Conservation (phyloP, 2,329 filamentous ascomycete species). For the Aureobasidium sp. region DNA sequence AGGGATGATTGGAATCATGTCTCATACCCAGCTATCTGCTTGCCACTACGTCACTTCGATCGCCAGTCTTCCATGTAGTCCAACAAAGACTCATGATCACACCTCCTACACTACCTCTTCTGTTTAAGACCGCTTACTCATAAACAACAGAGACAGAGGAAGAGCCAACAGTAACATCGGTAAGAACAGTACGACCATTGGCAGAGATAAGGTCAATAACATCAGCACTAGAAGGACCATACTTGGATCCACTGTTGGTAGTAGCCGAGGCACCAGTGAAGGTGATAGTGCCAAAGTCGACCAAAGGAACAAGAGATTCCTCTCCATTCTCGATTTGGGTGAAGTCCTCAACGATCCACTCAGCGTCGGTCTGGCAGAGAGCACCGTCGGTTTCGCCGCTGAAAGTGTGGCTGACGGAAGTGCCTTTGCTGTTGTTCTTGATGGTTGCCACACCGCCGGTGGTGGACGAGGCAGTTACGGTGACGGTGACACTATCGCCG, state of each 20-base stretch:
- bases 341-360: conserved; percentile 44
- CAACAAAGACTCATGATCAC: no score
- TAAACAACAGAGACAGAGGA: conserved; percentile 4
- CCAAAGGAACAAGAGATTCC: conserved; percentile 37
- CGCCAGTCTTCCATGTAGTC: no score
- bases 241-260: conserved; percentile 29
- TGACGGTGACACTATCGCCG: conserved; percentile 41
- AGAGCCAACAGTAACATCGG: conserved; percentile 11
- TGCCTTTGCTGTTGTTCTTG: conserved; percentile 47
- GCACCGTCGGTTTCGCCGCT: conserved; percentile 32
- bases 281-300: conserved; percentile 42
- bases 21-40: no score
- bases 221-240: background rate
- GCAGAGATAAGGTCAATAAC: conserved; percentile 8
- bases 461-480: conserved; percentile 35
- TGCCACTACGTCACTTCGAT: no score
- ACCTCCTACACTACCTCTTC: no score
- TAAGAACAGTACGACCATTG: background rate
- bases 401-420: conserved; percentile 48
- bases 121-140: background rate
- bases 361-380: conserved; percentile 52
- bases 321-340: conserved; percentile 21
- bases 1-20: no score
- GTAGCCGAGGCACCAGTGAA: conserved; percentile 32
- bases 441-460: conserved; percentile 39